These are phyloP conservation scores for Teratosphaeria destructans DNA, from an alignment of 2,329 filamentous ascomycete species.

Conservation along the genomic window DNA sequence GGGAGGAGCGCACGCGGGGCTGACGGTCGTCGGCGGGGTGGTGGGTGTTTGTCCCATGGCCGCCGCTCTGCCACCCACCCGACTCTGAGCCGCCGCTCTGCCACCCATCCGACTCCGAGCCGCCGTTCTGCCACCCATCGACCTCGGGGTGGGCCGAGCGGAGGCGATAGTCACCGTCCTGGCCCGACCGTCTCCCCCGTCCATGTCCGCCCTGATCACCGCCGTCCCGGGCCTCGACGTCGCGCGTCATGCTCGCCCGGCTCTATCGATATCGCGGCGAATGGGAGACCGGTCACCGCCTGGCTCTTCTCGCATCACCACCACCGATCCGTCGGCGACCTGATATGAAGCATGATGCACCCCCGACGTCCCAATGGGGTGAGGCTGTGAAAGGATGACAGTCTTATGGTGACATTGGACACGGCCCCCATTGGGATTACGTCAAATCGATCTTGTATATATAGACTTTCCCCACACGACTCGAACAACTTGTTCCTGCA, in stretches of 20 bases:
- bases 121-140: constrained; percentile 2
- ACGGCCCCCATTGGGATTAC: background rate
- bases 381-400: background rate
- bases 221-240: constrained; percentile 2
- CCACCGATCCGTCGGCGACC: too few relatives aligned
- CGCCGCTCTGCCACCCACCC: constrained; percentile 1
- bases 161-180: constrained; percentile 5
- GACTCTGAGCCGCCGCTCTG: constrained; percentile 1
- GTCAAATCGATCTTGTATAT: background rate
- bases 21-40: constrained; percentile 1
- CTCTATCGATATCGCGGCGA: background rate
- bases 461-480: background rate
- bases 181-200: constrained; percentile 13
- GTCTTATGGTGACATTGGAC: background rate
- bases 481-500: background rate
- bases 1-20: background rate
- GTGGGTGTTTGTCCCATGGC: constrained; percentile 3
- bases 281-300: background rate
- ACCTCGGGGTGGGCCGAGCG: constrained; percentile 3
- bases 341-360: too few relatives aligned
- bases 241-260: background rate
- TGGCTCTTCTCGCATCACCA: background rate
- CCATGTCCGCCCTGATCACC: constrained; percentile 4
- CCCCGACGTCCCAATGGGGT: too few relatives aligned
- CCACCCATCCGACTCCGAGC: background rate